phyloP scores from a whole-genome alignment of 2,329 filamentous ascomycete genomes.

The Colletotrichum truncatum region DNA sequence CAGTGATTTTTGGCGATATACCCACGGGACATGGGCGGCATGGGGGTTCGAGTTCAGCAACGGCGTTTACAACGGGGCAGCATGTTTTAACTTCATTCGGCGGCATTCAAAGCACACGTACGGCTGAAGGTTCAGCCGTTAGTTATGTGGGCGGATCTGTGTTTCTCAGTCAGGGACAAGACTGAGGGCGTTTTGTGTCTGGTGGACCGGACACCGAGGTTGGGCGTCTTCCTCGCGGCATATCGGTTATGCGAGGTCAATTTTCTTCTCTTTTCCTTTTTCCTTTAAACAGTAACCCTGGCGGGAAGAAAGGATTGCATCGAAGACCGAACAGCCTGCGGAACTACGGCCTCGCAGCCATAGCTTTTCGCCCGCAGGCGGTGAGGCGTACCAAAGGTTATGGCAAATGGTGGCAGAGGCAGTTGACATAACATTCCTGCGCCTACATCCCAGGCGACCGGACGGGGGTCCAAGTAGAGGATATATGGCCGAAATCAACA shows the following conservation, averaged over 20 bases:
- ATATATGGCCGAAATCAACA: background rate
- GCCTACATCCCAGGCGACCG: background rate
- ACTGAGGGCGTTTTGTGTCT: background rate
- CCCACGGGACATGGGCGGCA: constrained; percentile 1
- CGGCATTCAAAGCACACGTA: background rate
- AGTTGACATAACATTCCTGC: background rate
- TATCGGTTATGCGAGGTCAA: background rate
- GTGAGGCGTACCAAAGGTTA: background rate
- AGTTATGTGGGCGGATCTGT: too few relatives aligned
- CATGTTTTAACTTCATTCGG: background rate
- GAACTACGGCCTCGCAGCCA: background rate
- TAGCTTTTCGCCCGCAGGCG: background rate
- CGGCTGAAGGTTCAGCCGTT: background rate
- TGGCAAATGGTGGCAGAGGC: background rate
- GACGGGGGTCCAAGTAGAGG: background rate
- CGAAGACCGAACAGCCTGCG: background rate
- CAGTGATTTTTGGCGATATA: constrained; percentile 16
- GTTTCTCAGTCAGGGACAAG: background rate
- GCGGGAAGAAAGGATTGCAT: background rate
- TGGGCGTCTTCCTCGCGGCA: background rate
- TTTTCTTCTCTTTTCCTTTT: background rate
- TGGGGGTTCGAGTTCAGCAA: background rate
- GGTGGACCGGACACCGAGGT: background rate
- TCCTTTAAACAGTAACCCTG: background rate
- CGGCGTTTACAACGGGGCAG: constrained; percentile 16